Evolutionary conservation across 1,284 basidiomycete species (phyloP), one percentile per base, ranked within the genome.

Genomic region (Neonothopanus nambi): DNA sequence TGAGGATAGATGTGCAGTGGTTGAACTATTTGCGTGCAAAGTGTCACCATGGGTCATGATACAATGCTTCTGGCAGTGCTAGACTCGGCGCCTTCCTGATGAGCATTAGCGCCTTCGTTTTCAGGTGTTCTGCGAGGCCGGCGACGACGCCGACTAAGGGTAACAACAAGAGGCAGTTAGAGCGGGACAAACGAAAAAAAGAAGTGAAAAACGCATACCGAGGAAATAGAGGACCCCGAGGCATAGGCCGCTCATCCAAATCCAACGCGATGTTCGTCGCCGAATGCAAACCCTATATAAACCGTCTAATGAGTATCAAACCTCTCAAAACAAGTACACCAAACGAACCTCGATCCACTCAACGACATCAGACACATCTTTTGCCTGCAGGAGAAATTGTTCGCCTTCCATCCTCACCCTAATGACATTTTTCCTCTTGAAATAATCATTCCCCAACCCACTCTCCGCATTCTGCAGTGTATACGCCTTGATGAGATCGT

Each of bases 401-500:
- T 99, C 93, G 12, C 95, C 95, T 67, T 96, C 94, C 61, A 93
- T 78, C 53, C 97, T 76, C 30, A 98, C 84, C 23, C 96, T 81
- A n/a, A 99, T 94, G 36, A 98, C 95, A 69, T 98, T 93, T 72
- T 87, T 89, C 58, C 94, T 80, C 79, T 99, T 99, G 62, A 87
- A 59, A 70, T 99, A 99, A 71, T 99, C 96, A 50, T 93, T 95
- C 18, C 94, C 97, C 13, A 98, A 71, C 20, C 96, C 96, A 56
- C 88, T 91, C 74, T 98, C 95, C 15, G 94, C 93, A 55, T 89
- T 72, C 67, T 98, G 94, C 62, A 99, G 75, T 23, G 93, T 87
- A 70, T 98, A 99, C 49, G 71, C 67, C 28, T 73, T 75, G 30
- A 89, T 62, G 35, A 88, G 64, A 63, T 86, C 79, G 17, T 69